phyloP scores from a whole-genome alignment of 768 basidiomycete species.

The Tubosaeta brunneosetosa region DNA sequence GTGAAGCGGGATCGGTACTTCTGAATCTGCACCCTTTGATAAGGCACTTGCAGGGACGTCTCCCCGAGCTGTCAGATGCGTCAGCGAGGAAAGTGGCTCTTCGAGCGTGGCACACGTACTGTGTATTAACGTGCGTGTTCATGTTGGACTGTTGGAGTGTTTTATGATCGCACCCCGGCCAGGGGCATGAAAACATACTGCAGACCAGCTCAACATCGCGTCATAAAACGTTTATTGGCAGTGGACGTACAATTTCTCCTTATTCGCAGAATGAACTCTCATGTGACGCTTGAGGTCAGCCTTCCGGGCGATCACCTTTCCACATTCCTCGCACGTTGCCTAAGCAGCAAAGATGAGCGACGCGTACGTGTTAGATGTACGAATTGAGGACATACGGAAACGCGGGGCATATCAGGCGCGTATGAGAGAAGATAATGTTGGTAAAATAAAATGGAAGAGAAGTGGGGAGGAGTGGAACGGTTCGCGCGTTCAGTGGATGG shows the following conservation, averaged over 20 bases:
- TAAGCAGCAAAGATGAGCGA: constrained; percentile 1
- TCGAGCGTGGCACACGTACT: constrained; percentile 21
- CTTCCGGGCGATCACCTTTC: constrained; percentile 15
- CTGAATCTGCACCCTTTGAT: constrained; percentile 10
- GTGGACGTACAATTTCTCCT: constrained; percentile 21
- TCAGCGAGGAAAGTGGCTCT: background rate
- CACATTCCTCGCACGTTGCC: constrained; percentile 17
- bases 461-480: background rate
- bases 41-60: constrained; percentile 15
- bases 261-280: constrained; percentile 19
- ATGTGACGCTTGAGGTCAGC: constrained; percentile 29
- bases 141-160: constrained; percentile 29
- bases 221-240: background rate
- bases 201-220: constrained; percentile 1
- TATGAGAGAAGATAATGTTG: too few species aligned
- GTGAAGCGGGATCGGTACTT: constrained; percentile 17
- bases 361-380: background rate
- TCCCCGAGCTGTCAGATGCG: constrained; percentile 5
- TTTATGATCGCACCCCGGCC: constrained; percentile 15
- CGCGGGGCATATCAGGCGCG: too few species aligned
- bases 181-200: constrained; percentile 25
- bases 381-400: background rate
- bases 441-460: background rate
- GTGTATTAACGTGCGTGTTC: constrained; percentile 23
- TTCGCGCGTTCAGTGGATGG: background rate